phyloP scores from a whole-genome alignment of 139 green algal genomes.

The Haematococcus lacustris region DNA sequence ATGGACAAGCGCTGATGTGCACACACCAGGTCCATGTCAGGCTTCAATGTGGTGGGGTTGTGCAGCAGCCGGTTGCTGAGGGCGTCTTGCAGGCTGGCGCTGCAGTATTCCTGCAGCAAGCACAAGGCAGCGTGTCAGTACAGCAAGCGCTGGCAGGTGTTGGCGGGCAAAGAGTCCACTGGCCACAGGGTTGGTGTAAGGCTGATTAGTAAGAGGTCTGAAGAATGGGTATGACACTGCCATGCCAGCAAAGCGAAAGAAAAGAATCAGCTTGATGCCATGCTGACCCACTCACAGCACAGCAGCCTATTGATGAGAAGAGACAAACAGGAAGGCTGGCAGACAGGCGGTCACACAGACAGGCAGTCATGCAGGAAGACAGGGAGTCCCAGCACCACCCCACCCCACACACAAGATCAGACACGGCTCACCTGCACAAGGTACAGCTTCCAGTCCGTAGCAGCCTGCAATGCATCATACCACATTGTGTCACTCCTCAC shows the following conservation, averaged over 20 bases:
- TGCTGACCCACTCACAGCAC: too few species aligned
- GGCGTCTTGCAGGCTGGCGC: constrained; percentile 10
- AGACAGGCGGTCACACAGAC: too few species aligned
- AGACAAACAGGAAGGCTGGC: background rate
- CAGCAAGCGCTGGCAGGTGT: background rate
- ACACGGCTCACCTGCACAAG: constrained; percentile 27
- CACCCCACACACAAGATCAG: constrained; percentile 1
- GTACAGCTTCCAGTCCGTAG: constrained; percentile 43
- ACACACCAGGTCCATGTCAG: constrained; percentile 19
- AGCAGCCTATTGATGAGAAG: background rate
- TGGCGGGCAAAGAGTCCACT: background rate
- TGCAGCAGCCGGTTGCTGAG: constrained; percentile 21
- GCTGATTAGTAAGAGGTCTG: background rate
- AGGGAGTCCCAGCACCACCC: background rate
- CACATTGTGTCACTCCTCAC: background rate
- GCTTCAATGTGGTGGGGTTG: constrained; percentile 5
- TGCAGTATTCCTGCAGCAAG: constrained; percentile 27
- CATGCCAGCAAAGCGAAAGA: too few species aligned
- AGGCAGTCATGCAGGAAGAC: too few species aligned
- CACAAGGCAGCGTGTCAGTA: background rate
- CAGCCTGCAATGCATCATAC: background rate
- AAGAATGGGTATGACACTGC: too few species aligned
- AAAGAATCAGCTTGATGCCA: too few species aligned
- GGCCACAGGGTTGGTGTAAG: background rate
- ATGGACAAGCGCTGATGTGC: background rate